A percentile compares a stretch with the other conserved stretches of the same genome.
phyloP scores from a whole-genome alignment of 371 early-diverging fungal genomes.

The Entomophthora muscae region DNA sequence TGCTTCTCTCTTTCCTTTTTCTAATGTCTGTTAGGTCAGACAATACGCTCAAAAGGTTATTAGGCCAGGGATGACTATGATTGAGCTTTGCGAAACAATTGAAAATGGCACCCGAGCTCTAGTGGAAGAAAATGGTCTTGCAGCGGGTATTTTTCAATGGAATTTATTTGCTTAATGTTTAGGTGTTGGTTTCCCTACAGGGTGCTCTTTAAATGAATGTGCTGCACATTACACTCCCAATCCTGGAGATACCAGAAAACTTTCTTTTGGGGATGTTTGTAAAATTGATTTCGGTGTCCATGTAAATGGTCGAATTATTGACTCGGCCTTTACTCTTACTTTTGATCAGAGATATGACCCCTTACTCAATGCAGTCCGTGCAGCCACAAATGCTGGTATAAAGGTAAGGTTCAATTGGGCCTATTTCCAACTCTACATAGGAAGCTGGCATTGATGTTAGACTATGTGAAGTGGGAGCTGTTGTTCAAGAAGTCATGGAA shows the following conservation, averaged over 20 bases:
- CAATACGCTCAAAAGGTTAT: conserved; percentile 62
- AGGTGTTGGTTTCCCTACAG: conserved; percentile 98
- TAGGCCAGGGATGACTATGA: conserved; percentile 94
- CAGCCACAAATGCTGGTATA: conserved; percentile 96
- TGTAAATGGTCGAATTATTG: conserved; percentile 91
- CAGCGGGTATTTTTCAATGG: conserved; percentile 29
- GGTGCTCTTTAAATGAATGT: conserved; percentile 88
- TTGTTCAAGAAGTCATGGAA: conserved; percentile 95
- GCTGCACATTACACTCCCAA: conserved; percentile 99
- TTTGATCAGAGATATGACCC: conserved; percentile 88
- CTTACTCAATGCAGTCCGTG: conserved; percentile 83
- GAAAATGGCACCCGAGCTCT: conserved; percentile 90
- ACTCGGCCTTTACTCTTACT: conserved; percentile 94
- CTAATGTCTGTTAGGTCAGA: conserved; percentile 35
- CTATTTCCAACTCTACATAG: conserved; percentile 12
- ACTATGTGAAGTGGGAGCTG: conserved; percentile 94
- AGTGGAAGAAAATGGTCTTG: conserved; percentile 80
- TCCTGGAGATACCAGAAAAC: conserved; percentile 83
- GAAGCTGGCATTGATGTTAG: conserved; percentile 95
- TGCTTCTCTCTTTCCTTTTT: background rate
- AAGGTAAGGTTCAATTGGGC: conserved; percentile 23
- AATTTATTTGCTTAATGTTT: conserved; percentile 9
- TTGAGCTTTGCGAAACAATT: conserved; percentile 81
- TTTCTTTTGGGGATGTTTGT: conserved; percentile 88
- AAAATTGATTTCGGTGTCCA: conserved; percentile 99